These are phyloP conservation scores for Leishmania lainsoni DNA, from an alignment of 208 protist genomes.

Conservation along the genomic window DNA sequence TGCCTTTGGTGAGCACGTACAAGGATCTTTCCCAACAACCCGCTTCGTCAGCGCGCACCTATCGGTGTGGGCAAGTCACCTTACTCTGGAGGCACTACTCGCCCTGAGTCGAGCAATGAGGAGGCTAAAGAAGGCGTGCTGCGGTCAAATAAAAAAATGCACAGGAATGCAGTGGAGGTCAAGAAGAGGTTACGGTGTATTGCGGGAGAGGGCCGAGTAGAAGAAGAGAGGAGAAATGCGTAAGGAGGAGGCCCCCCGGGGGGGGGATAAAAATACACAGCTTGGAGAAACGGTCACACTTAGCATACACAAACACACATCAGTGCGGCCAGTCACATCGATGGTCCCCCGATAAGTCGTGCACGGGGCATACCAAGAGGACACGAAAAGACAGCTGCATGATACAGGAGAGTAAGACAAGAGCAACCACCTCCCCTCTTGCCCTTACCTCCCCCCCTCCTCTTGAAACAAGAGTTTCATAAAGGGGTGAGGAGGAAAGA, in stretches of 20 bases:
- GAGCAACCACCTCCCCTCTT: not conserved
- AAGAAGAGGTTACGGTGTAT: too few species aligned
- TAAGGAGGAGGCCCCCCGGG: too few species aligned
- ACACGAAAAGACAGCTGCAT: too few species aligned
- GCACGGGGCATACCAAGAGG: not conserved
- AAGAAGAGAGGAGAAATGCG: not conserved
- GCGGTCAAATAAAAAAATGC: not conserved
- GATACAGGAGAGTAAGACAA: not conserved
- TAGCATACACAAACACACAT: not conserved
- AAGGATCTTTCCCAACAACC: not conserved
- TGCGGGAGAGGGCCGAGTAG: not conserved
- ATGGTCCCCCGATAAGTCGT: not conserved
- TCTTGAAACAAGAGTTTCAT: not conserved
- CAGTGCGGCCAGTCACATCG: not conserved
- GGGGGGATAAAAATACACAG: not conserved
- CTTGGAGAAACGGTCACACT: not conserved
- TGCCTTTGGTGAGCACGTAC: not conserved
- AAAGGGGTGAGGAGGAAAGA: not conserved
- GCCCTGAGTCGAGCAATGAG: not conserved
- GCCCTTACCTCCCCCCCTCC: not conserved
- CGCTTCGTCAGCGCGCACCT: not conserved
- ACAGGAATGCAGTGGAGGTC: not conserved
- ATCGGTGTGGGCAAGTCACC: not conserved
- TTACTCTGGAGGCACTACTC: not conserved
- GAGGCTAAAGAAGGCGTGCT: not conserved